A percentile compares a stretch with the other conserved stretches of the same genome.
Evolutionary conservation across 371 early-diverging fungal species (phyloP).

Genomic region (Mucor piriformis): DNA sequence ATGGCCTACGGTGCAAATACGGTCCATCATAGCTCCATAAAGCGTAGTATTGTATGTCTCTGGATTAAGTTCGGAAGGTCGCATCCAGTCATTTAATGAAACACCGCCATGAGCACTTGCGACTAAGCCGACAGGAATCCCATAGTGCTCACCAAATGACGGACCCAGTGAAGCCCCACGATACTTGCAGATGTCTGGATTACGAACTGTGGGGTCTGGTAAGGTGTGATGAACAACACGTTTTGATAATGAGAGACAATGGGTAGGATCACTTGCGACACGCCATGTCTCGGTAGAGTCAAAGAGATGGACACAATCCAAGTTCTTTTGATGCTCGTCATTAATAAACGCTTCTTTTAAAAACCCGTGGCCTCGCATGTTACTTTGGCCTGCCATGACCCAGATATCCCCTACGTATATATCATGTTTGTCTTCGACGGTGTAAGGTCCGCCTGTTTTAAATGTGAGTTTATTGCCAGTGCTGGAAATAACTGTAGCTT

Average conservation of each 20-base stretch:
- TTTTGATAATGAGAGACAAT: slow-evolving; percentile 27
- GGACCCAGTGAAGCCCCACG: slow-evolving; percentile 41
- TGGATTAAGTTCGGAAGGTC: slow-evolving; percentile 3
- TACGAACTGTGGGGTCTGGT: slow-evolving; percentile 42
- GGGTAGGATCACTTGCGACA: slow-evolving; percentile 34
- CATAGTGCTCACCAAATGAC: slow-evolving; percentile 32
- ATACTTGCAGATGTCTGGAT: slow-evolving; percentile 22
- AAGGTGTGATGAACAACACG: slow-evolving; percentile 36
- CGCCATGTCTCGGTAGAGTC: slow-evolving; percentile 42
- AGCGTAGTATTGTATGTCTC: slow-evolving; percentile 21
- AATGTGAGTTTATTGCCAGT: slow-evolving; percentile 10
- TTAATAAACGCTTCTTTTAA: slow-evolving; percentile 11
- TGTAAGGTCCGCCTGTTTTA: slow-evolving; percentile 40
- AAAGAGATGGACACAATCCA: slow-evolving; percentile 26
- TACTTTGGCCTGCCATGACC: slow-evolving; percentile 54
- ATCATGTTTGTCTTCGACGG: slow-evolving; percentile 16
- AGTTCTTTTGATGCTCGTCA: background rate
- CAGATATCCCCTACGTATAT: slow-evolving; percentile 50
- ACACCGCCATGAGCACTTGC: slow-evolving; percentile 50
- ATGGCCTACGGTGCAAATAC: slow-evolving; percentile 20
- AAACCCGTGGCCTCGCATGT: slow-evolving; percentile 51
- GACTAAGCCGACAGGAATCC: slow-evolving; percentile 42
- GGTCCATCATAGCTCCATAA: slow-evolving; percentile 45
- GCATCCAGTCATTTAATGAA: slow-evolving; percentile 33
- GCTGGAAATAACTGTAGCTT: slow-evolving; percentile 14